phyloP scores from a whole-genome alignment of 768 basidiomycete species.

The Strobilomyces echinocephalus region DNA sequence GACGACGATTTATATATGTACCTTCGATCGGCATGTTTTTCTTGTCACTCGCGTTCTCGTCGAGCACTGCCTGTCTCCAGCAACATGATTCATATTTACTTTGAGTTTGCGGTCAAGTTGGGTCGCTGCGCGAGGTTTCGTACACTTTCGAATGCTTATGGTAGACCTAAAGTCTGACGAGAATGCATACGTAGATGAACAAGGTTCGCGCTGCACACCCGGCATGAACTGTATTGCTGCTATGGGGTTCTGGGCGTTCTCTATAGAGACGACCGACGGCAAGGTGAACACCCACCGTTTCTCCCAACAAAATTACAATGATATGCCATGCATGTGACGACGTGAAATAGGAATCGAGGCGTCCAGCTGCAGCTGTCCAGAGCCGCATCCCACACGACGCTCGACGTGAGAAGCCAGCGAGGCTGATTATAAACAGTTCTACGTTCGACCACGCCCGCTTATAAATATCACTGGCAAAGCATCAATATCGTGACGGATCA shows the following conservation, averaged over 20 bases:
- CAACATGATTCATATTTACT: background rate
- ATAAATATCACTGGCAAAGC: constrained; percentile 19
- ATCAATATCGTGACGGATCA: constrained; percentile 2
- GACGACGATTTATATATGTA: background rate
- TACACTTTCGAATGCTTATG: too few species aligned
- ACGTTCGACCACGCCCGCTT: background rate
- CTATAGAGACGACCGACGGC: background rate
- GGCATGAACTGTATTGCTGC: background rate
- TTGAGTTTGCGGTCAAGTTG: background rate
- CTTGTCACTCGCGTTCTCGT: background rate
- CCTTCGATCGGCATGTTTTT: background rate
- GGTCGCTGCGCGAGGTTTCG: too few species aligned
- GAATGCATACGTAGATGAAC: background rate
- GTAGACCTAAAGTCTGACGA: background rate
- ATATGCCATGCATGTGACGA: constrained; percentile 2
- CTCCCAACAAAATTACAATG: background rate
- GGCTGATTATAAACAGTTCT: background rate
- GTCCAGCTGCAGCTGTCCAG: background rate
- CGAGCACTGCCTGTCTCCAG: background rate
- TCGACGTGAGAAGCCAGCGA: constrained; percentile 5
- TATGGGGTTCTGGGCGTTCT: background rate
- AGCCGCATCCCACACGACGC: constrained; percentile 3
- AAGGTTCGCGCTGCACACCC: background rate
- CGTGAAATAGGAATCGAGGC: background rate
- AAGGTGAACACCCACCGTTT: background rate